phyloP scores from a whole-genome alignment of 768 basidiomycete species.

The Gymnopilus dilepis region DNA sequence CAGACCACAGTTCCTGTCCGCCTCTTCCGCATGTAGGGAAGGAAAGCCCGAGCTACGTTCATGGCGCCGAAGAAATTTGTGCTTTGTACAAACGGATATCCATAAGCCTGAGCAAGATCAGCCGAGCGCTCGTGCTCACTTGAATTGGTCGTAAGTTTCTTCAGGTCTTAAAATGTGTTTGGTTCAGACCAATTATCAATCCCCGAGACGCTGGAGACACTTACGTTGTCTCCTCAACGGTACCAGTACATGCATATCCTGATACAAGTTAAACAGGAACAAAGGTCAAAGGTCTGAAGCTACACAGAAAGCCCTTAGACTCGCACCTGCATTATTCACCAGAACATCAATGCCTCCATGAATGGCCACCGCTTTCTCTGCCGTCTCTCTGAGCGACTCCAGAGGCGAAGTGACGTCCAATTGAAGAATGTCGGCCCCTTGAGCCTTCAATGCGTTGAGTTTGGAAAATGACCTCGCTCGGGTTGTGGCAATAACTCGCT shows the following conservation, averaged over 20 bases:
- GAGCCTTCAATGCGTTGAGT: conserved; percentile 39
- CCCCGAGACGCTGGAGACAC: conserved; percentile 8
- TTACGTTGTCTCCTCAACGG: conserved; percentile 39
- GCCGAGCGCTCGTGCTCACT: conserved; percentile 26
- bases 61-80: conserved; percentile 52
- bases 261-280: not conserved
- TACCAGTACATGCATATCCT: conserved; percentile 43
- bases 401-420: conserved; percentile 41
- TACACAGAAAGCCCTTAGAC: no score
- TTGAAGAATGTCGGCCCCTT: conserved; percentile 45
- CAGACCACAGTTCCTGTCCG: conserved; percentile 48
- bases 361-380: conserved; percentile 39
- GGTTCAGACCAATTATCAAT: not conserved
- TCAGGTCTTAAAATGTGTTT: conserved; percentile 38
- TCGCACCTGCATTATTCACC: conserved; percentile 52
- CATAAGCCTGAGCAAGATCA: not conserved
- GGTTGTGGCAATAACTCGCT: conserved; percentile 54
- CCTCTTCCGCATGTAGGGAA: conserved; percentile 51
- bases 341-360: conserved; percentile 50
- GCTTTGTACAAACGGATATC: conserved; percentile 26
- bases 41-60: conserved; percentile 50
- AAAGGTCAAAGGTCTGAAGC: not conserved
- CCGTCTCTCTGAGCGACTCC: conserved; percentile 37
- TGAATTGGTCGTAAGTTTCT: conserved; percentile 42
- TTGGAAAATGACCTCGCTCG: conserved; percentile 41